Evolutionary conservation across 352 stramenopile genomes (phyloP).

Genomic region (Phytophthora chlamydospora): DNA sequence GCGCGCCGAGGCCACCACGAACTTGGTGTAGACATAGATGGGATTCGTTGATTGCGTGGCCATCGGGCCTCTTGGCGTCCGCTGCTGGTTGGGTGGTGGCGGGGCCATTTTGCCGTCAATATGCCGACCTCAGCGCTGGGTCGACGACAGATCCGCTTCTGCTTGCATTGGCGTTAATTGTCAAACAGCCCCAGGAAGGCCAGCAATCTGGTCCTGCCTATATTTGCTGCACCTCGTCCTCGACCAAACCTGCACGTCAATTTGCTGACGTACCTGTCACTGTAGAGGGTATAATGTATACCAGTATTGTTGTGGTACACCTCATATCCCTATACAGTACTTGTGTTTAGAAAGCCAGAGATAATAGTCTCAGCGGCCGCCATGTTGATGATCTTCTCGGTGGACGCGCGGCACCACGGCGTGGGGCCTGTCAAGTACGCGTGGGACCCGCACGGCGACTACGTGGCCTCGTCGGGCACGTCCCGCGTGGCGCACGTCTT

Average conservation of each 20-base stretch:
- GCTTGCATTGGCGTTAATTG: slow-evolving; percentile 5
- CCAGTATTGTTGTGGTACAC: too few relatives aligned
- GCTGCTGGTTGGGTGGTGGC: slow-evolving; percentile 9
- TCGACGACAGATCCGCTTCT: slow-evolving; percentile 4
- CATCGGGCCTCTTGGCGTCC: slow-evolving; percentile 9
- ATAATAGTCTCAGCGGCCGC: background rate
- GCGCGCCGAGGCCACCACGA: slow-evolving; percentile 47
- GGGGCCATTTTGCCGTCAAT: slow-evolving; percentile 9
- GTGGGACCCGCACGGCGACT: slow-evolving; percentile 81
- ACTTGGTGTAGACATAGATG: slow-evolving; percentile 57
- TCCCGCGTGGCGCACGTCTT: slow-evolving; percentile 84
- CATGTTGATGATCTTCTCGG: slow-evolving; percentile 86
- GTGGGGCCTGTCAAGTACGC: slow-evolving; percentile 74
- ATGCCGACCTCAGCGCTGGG: background rate
- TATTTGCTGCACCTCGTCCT: slow-evolving; percentile 30
- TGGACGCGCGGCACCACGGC: slow-evolving; percentile 80
- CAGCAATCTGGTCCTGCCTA: slow-evolving; percentile 14
- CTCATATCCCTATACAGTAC: background rate
- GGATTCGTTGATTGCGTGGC: slow-evolving; percentile 43
- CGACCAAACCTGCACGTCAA: slow-evolving; percentile 1
- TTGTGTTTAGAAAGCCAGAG: slow-evolving; percentile 16
- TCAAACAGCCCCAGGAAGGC: background rate
- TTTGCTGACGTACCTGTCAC: slow-evolving; percentile 28
- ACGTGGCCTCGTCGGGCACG: slow-evolving; percentile 75
- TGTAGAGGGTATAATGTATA: too few relatives aligned